Percentiles rank a stretch among this genome's conserved stretches.
Conservation (phyloP, 495 filamentous ascomycete genomes). For the Evernia prunastri region DNA sequence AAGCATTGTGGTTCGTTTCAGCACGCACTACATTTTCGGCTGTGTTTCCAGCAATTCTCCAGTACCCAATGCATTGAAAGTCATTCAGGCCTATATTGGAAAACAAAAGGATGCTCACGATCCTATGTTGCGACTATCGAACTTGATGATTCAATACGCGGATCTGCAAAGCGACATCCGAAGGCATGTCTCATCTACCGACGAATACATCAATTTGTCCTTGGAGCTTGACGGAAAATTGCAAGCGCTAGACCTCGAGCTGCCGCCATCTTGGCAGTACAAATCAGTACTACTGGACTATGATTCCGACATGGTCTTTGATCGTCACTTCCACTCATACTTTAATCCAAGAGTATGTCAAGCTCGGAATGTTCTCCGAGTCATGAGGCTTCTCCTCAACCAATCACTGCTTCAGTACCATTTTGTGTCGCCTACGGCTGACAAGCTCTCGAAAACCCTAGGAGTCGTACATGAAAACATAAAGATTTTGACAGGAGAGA, state of each 20-base stretch:
- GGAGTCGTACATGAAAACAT: not conserved
- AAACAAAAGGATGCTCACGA: constrained; percentile 13
- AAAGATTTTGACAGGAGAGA: constrained; percentile 21
- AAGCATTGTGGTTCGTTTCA: constrained; percentile 21
- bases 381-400: constrained; percentile 31
- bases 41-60: constrained; percentile 19
- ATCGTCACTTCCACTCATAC: constrained; percentile 28
- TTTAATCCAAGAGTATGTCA: constrained; percentile 24
- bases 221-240: constrained; percentile 8
- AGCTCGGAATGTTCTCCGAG: constrained; percentile 28
- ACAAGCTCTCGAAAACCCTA: not conserved
- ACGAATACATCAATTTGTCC: not conserved
- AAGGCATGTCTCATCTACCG: not conserved
- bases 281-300: not conserved
- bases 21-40: constrained; percentile 24
- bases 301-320: constrained; percentile 18
- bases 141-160: constrained; percentile 10
- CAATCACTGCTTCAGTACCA: constrained; percentile 17
- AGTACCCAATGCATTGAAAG: constrained; percentile 22
- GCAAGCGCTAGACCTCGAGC: not conserved
- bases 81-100: constrained; percentile 20
- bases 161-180: not conserved
- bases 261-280: not conserved
- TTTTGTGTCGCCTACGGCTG: not conserved
- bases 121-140: constrained; percentile 16